Conservation (phyloP, 768 basidiomycete genomes). For the Tulasnella sp. region DNA sequence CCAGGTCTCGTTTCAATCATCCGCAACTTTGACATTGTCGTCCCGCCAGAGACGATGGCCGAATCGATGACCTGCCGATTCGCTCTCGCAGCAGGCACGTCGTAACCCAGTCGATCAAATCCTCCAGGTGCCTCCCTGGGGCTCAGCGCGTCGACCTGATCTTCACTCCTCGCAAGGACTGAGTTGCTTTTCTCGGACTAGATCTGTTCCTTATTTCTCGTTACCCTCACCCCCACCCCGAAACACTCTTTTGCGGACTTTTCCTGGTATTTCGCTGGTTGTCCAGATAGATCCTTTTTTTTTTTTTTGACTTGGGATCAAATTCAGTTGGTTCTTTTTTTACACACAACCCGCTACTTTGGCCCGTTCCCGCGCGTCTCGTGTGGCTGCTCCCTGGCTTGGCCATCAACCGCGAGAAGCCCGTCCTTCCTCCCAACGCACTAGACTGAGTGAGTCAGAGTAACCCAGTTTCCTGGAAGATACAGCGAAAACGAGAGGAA, state of each 20-base stretch:
- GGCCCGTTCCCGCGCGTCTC: too few relatives aligned
- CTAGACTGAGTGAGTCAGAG: too few relatives aligned
- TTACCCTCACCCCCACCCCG: not conserved
- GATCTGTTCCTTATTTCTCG: not conserved
- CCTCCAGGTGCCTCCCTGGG: constrained; percentile 7
- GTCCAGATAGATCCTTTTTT: too few relatives aligned
- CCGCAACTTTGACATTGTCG: constrained; percentile 68
- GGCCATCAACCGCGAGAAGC: too few relatives aligned
- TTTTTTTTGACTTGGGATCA: too few relatives aligned
- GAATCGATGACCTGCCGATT: constrained; percentile 72
- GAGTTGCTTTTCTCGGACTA: not conserved
- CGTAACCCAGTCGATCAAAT: not conserved
- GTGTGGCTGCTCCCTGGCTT: too few relatives aligned
- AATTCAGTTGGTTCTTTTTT: too few relatives aligned
- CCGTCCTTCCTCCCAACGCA: too few relatives aligned
- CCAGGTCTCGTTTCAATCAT: constrained; percentile 48
- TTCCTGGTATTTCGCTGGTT: too few relatives aligned
- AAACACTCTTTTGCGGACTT: too few relatives aligned
- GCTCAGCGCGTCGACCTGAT: constrained; percentile 18
- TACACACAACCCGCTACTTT: too few relatives aligned
- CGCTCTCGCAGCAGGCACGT: not conserved
- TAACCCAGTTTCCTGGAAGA: too few relatives aligned
- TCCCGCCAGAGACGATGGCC: constrained; percentile 70
- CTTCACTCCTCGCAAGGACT: constrained; percentile 26
- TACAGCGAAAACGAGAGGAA: not conserved